phyloP scores from a whole-genome alignment of 805 yeast species.

The Candida easanensis region DNA sequence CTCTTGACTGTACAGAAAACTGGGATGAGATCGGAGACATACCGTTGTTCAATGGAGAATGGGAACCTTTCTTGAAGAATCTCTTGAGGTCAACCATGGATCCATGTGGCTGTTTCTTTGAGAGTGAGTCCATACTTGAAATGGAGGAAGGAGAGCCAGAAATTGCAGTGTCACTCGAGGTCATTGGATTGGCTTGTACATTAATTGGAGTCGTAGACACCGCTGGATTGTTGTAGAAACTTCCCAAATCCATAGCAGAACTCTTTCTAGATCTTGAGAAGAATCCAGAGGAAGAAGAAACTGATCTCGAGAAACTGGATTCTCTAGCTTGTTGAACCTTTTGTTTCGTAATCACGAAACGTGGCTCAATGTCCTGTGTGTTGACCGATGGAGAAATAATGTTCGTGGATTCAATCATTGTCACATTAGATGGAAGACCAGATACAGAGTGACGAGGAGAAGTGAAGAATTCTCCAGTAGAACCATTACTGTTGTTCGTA shows the following conservation, averaged over 20 bases:
- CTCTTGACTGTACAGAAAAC: constrained; percentile 13
- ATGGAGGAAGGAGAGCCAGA: constrained; percentile 28
- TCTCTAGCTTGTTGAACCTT: constrained; percentile 42
- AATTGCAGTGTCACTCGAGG: constrained; percentile 3
- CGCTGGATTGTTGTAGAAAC: constrained; percentile 25
- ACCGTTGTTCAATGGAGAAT: constrained; percentile 19
- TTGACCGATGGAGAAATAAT: constrained; percentile 69
- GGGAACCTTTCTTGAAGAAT: constrained; percentile 55
- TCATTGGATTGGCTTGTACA: not conserved
- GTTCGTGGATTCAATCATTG: constrained; percentile 52
- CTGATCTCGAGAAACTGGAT: constrained; percentile 20
- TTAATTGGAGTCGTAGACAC: constrained; percentile 6
- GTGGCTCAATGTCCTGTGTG: constrained; percentile 67
- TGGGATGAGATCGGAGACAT: constrained; percentile 11
- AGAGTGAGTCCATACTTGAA: constrained; percentile 26
- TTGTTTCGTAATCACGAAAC: constrained; percentile 81
- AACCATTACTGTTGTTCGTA: constrained; percentile 47
- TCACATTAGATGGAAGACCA: constrained; percentile 37
- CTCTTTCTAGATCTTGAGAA: constrained; percentile 45
- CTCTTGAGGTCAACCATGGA: constrained; percentile 78
- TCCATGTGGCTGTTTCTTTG: constrained; percentile 59
- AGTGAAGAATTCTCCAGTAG: constrained; percentile 30
- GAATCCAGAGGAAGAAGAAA: constrained; percentile 33
- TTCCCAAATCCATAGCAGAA: constrained; percentile 30
- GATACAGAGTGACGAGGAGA: constrained; percentile 30